Evolutionary conservation across 805 yeast genomes (phyloP).

Genomic region (Candida khao-thaluensis): DNA sequence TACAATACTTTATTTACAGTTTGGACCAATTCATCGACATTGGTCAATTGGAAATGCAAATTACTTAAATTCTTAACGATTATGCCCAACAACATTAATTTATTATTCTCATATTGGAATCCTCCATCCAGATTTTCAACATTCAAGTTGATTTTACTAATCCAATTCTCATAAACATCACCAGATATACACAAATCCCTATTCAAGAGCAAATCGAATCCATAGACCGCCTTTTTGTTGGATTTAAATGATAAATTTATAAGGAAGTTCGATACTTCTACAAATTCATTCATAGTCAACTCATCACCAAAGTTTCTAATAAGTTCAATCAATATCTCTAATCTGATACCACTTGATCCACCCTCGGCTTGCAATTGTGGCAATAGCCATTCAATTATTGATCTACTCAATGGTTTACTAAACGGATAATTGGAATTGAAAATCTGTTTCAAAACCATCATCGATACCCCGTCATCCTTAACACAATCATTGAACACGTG

Average conservation of each 20-base stretch:
- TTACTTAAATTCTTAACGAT: slow-evolving; percentile 14
- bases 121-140: slow-evolving; percentile 18
- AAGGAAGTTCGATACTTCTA: slow-evolving; percentile 25
- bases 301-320: slow-evolving; percentile 48
- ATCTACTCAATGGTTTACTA: slow-evolving; percentile 20
- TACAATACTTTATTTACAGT: slow-evolving; percentile 20
- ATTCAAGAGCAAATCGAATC: slow-evolving; percentile 38
- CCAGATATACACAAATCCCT: slow-evolving; percentile 13
- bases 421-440: slow-evolving; percentile 31
- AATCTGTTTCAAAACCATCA: slow-evolving; percentile 51
- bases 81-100: slow-evolving; percentile 10
- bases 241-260: slow-evolving; percentile 38
- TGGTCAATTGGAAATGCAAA: slow-evolving; percentile 4
- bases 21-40: slow-evolving; percentile 16
- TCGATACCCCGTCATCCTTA: slow-evolving; percentile 35
- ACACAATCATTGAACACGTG: slow-evolving; percentile 25
- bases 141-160: slow-evolving; percentile 13
- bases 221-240: slow-evolving; percentile 47
- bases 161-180: slow-evolving; percentile 19
- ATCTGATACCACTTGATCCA: slow-evolving; percentile 44
- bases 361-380: slow-evolving; percentile 32
- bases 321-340: slow-evolving; percentile 61
- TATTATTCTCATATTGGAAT: slow-evolving; percentile 14
- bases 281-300: slow-evolving; percentile 36
- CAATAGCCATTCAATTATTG: slow-evolving; percentile 36